Percentiles rank a stretch among this genome's conserved stretches.
These are phyloP conservation scores for Moricandia moricandioides DNA, from an alignment of 345 rosid species.

Conservation along the genomic window DNA sequence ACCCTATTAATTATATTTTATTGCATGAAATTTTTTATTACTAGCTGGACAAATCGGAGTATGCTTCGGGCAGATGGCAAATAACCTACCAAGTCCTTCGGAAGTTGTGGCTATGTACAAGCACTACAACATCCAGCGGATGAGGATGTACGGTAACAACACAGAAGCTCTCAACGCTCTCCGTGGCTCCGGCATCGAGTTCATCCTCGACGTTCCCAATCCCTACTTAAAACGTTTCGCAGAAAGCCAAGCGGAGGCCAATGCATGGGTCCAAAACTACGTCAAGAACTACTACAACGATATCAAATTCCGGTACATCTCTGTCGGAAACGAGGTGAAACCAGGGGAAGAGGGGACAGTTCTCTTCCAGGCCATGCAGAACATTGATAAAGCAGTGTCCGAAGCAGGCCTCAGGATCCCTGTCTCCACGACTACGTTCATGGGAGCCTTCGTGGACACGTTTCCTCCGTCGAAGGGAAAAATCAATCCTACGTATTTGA, in stretches of 20 bases:
- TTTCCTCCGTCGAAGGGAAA: slow-evolving; percentile 43
- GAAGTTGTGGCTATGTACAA: slow-evolving; percentile 28
- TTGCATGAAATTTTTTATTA: background rate
- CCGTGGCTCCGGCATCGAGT: slow-evolving; percentile 49
- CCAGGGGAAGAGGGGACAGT: background rate
- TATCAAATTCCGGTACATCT: slow-evolving; percentile 47
- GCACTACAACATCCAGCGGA: slow-evolving; percentile 23
- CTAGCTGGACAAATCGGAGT: slow-evolving; percentile 41
- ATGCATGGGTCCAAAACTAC: slow-evolving; percentile 40
- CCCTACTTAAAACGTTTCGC: slow-evolving; percentile 23
- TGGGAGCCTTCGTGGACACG: slow-evolving; percentile 15
- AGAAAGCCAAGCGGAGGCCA: slow-evolving; percentile 34
- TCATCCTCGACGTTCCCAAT: slow-evolving; percentile 42
- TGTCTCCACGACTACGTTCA: slow-evolving; percentile 36
- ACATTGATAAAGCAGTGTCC: slow-evolving; percentile 28
- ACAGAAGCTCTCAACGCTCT: slow-evolving; percentile 43
- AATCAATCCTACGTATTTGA: slow-evolving; percentile 23
- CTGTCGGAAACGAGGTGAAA: slow-evolving; percentile 43
- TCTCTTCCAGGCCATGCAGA: slow-evolving; percentile 38
- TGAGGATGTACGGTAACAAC: slow-evolving; percentile 39
- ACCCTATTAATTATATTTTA: background rate
- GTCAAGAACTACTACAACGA: slow-evolving; percentile 34
- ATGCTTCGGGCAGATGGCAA: slow-evolving; percentile 34
- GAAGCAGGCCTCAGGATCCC: slow-evolving; percentile 17
- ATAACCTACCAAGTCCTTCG: slow-evolving; percentile 26